These are phyloP conservation scores for Quercus glauca DNA, from an alignment of 306 rosid genomes.

Conservation along the genomic window DNA sequence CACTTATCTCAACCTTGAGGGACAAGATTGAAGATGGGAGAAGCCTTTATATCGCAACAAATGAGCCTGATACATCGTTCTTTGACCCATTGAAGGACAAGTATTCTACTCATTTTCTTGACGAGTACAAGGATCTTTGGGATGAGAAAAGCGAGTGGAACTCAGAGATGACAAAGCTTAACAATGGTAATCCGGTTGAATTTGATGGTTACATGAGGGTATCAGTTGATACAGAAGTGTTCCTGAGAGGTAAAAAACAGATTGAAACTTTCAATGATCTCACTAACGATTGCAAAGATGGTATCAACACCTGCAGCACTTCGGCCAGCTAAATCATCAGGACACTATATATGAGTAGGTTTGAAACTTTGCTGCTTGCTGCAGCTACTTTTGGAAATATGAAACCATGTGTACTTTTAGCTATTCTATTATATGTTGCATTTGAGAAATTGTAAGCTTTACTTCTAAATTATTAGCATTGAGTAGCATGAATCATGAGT, in stretches of 20 bases:
- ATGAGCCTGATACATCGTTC: constrained; percentile 70
- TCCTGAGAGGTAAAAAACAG: constrained; percentile 95
- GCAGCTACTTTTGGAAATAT: constrained; percentile 19
- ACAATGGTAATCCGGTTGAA: constrained; percentile 67
- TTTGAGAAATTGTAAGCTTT: constrained; percentile 54
- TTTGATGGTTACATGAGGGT: constrained; percentile 98
- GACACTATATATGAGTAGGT: constrained; percentile 19
- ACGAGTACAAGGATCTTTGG: constrained; percentile 94
- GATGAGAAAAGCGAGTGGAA: constrained; percentile 80
- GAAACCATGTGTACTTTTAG: constrained; percentile 34
- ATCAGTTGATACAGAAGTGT: constrained; percentile 92
- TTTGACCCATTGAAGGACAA: constrained; percentile 87
- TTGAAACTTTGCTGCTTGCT: constrained; percentile 31
- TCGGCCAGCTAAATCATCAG: constrained; percentile 46
- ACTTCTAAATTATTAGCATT: constrained; percentile 23
- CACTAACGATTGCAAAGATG: constrained; percentile 95
- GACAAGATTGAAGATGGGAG: constrained; percentile 84
- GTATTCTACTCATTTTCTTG: constrained; percentile 80
- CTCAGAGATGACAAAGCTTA: constrained; percentile 69
- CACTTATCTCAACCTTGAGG: constrained; percentile 67
- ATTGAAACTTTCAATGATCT: constrained; percentile 92
- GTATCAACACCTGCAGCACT: constrained; percentile 72
- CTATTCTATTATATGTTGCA: constrained; percentile 39
- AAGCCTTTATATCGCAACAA: constrained; percentile 81
- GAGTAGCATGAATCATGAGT: constrained; percentile 37